Conservation (phyloP, 495 filamentous ascomycete genomes). For the Bryoglossum gracile region DNA sequence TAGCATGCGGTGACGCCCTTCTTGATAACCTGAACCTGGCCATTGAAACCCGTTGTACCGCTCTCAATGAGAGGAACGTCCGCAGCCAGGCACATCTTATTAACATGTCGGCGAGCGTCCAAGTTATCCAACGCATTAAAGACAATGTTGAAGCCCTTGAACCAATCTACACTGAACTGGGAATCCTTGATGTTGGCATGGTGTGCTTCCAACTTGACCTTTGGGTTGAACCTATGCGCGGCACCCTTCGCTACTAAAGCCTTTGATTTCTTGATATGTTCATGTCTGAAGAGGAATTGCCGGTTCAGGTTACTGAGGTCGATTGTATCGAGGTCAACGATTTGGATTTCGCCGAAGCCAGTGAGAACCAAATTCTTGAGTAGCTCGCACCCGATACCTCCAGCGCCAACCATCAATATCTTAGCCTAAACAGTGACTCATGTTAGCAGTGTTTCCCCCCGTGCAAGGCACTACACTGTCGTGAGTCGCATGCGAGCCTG, state of each 20-base stretch:
- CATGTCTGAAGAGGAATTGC: slow-evolving; percentile 93
- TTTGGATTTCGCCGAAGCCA: slow-evolving; percentile 90
- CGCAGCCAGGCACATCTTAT: slow-evolving; percentile 93
- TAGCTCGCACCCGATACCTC: slow-evolving; percentile 95
- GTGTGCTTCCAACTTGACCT: slow-evolving; percentile 79
- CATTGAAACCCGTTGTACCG: slow-evolving; percentile 96
- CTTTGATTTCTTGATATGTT: slow-evolving; percentile 97
- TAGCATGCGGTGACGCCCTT: slow-evolving; percentile 95
- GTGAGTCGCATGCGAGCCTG: too few relatives aligned
- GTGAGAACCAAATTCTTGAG: slow-evolving; percentile 93
- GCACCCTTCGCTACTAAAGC: slow-evolving; percentile 92
- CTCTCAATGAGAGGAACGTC: slow-evolving; percentile 91
- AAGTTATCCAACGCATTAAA: slow-evolving; percentile 98
- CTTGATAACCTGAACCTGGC: slow-evolving; percentile 93
- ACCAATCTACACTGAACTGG: slow-evolving; percentile 90
- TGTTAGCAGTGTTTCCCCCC: slow-evolving; percentile 20
- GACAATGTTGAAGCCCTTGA: slow-evolving; percentile 70
- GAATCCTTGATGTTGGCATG: slow-evolving; percentile 94
- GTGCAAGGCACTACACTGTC: too few relatives aligned
- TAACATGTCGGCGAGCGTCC: slow-evolving; percentile 89
- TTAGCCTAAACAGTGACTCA: slow-evolving; percentile 59
- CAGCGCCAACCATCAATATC: slow-evolving; percentile 90
- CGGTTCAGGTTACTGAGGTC: slow-evolving; percentile 97
- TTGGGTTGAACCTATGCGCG: slow-evolving; percentile 83
- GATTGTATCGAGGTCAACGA: slow-evolving; percentile 97